Evolutionary conservation across 208 protist species (phyloP).

Genomic region (Trypanosoma cruzi): DNA sequence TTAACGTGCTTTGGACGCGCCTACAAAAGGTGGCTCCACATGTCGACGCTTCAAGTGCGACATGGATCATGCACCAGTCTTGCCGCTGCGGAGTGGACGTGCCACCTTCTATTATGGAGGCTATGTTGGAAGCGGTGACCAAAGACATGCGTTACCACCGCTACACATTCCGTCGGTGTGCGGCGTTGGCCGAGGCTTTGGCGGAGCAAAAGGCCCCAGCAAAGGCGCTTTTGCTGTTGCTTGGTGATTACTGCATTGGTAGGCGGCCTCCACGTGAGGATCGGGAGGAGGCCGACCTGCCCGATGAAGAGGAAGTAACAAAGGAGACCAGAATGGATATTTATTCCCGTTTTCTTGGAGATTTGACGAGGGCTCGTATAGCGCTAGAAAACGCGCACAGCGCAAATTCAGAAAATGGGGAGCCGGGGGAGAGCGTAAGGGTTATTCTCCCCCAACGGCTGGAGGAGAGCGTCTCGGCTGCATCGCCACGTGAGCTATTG

Average conservation of each 20-base stretch:
- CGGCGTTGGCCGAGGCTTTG: slow-evolving; percentile 26
- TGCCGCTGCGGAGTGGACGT: slow-evolving; percentile 34
- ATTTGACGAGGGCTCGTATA: slow-evolving; percentile 40
- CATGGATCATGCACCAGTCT: slow-evolving; percentile 39
- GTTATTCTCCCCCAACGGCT: slow-evolving; percentile 47
- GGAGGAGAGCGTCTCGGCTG: slow-evolving; percentile 31
- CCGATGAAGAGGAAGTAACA: slow-evolving; percentile 21
- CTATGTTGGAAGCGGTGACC: slow-evolving; percentile 36
- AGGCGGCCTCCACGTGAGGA: slow-evolving; percentile 47
- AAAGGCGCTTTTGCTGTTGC: slow-evolving; percentile 33
- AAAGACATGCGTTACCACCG: slow-evolving; percentile 33
- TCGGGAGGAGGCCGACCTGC: slow-evolving; percentile 12
- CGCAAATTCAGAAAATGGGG: slow-evolving; percentile 31
- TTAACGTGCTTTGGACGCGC: slow-evolving; percentile 44
- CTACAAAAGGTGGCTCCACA: slow-evolving; percentile 57
- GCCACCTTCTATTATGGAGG: slow-evolving; percentile 34
- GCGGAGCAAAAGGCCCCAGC: slow-evolving; percentile 37
- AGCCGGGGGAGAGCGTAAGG: slow-evolving; percentile 35
- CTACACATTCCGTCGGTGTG: slow-evolving; percentile 22
- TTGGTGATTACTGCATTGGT: slow-evolving; percentile 59
- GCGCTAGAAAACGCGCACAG: slow-evolving; percentile 51
- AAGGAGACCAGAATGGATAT: slow-evolving; percentile 31
- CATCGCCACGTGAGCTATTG: slow-evolving; percentile 37
- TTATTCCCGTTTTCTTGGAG: slow-evolving; percentile 40
- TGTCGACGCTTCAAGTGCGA: slow-evolving; percentile 25